Evolutionary conservation across 495 filamentous ascomycete genomes (phyloP).

Genomic region (Pyronema omphalodes): DNA sequence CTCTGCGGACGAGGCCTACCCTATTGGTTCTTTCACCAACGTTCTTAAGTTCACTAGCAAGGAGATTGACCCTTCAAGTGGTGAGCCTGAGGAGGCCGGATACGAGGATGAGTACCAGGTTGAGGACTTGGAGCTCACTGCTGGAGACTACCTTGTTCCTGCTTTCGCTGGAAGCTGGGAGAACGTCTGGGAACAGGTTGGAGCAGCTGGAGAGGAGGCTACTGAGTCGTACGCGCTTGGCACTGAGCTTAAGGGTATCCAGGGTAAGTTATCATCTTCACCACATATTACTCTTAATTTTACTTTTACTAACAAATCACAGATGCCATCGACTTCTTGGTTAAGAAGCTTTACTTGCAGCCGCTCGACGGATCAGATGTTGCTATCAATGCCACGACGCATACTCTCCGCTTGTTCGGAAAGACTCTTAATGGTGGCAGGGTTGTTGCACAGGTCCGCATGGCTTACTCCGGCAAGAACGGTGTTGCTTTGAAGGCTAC

Average conservation of each 20-base stretch:
- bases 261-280: conserved; percentile 41
- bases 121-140: conserved; percentile 76
- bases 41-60: conserved; percentile 91
- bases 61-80: conserved; percentile 89
- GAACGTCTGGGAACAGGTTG: conserved; percentile 91
- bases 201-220: conserved; percentile 70
- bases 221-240: conserved; percentile 75
- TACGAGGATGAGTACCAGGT: conserved; percentile 98
- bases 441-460: conserved; percentile 71
- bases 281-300: conserved; percentile 22
- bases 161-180: conserved; percentile 88
- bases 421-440: conserved; percentile 85
- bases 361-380: conserved; percentile 88
- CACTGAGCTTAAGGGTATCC: conserved; percentile 74
- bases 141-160: conserved; percentile 85
- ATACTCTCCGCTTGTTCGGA: conserved; percentile 87
- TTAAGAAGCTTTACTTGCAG: conserved; percentile 72
- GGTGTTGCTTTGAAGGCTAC: conserved; percentile 91
- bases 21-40: conserved; percentile 70
- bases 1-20: conserved; percentile 48
- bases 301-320: conserved; percentile 8
- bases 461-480: conserved; percentile 82
- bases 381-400: conserved; percentile 67
- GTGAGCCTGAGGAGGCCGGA: conserved; percentile 75
- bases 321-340: conserved; percentile 90